Conservation (phyloP, 768 basidiomycete genomes). For the Suillus ampliporus region DNA sequence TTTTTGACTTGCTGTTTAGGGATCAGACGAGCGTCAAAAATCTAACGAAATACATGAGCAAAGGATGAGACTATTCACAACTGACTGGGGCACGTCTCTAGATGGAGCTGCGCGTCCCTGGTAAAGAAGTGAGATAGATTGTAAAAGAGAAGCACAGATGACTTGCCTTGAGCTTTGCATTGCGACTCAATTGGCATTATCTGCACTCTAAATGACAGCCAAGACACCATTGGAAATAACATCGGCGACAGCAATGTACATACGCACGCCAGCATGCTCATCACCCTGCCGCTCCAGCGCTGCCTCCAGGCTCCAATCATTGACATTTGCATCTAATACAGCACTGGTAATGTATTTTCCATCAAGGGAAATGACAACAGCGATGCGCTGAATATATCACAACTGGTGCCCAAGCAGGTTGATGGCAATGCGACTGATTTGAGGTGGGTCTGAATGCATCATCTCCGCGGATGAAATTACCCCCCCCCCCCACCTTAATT, state of each 20-base stretch:
- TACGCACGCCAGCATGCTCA: not conserved
- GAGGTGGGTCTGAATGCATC: not conserved
- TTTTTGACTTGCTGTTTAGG: not conserved
- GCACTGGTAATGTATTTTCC: constrained; percentile 82
- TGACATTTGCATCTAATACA: constrained; percentile 75
- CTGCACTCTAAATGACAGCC: not conserved
- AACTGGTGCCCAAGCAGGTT: no score
- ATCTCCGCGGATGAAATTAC: no score
- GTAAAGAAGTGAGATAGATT: not conserved
- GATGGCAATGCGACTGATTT: not conserved
- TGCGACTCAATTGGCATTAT: not conserved
- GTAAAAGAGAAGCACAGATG: not conserved
- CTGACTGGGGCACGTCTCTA: not conserved
- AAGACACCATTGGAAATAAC: not conserved
- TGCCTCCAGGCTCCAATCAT: constrained; percentile 76
- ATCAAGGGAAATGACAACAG: constrained; percentile 79
- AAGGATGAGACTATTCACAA: not conserved
- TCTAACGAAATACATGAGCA: not conserved
- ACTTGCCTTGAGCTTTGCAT: not conserved
- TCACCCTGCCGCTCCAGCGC: not conserved
- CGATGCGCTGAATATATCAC: no score
- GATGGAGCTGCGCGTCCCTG: not conserved
- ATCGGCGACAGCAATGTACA: not conserved
- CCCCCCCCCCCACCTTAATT: no score
- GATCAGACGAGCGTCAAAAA: not conserved